Evolutionary conservation across 2,329 filamentous ascomycete species (phyloP).

Genomic region (Thielaviopsis euricoi): DNA sequence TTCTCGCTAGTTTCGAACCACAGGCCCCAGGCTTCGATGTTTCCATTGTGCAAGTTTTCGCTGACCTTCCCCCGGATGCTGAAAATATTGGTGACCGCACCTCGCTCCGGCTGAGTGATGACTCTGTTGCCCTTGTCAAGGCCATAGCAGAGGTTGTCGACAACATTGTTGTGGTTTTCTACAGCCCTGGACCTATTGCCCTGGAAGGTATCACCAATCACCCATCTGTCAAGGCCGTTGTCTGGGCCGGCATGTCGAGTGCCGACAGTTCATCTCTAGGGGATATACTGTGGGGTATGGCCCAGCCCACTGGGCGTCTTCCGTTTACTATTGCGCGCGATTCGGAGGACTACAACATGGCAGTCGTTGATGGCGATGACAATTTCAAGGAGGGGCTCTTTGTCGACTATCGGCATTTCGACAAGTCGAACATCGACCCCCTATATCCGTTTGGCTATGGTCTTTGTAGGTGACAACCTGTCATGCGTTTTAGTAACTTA

Average conservation of each 20-base stretch:
- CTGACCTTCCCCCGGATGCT: not conserved
- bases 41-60: not conserved
- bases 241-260: slow-evolving; percentile 77
- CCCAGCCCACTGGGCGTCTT: slow-evolving; percentile 59
- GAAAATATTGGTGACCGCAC: slow-evolving; percentile 43
- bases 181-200: slow-evolving; percentile 57
- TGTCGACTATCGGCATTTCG: slow-evolving; percentile 67
- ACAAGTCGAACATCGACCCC: slow-evolving; percentile 44
- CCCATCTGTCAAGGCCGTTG: slow-evolving; percentile 38
- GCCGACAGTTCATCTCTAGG: slow-evolving; percentile 69
- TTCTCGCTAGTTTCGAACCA: not conserved
- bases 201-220: slow-evolving; percentile 51
- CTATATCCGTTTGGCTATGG: slow-evolving; percentile 69
- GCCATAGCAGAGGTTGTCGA: slow-evolving; percentile 49
- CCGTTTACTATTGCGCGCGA: slow-evolving; percentile 43
- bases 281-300: slow-evolving; percentile 57
- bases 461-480: slow-evolving; percentile 35
- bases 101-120: slow-evolving; percentile 48
- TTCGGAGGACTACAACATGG: slow-evolving; percentile 28
- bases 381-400: slow-evolving; percentile 73
- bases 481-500: not conserved
- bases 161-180: slow-evolving; percentile 56
- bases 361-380: slow-evolving; percentile 27
- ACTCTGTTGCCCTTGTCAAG: slow-evolving; percentile 47
- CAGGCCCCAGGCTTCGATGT: not conserved